Conservation (phyloP, 2,329 filamentous ascomycete species). For the Tolypocladium ovalisporum region DNA sequence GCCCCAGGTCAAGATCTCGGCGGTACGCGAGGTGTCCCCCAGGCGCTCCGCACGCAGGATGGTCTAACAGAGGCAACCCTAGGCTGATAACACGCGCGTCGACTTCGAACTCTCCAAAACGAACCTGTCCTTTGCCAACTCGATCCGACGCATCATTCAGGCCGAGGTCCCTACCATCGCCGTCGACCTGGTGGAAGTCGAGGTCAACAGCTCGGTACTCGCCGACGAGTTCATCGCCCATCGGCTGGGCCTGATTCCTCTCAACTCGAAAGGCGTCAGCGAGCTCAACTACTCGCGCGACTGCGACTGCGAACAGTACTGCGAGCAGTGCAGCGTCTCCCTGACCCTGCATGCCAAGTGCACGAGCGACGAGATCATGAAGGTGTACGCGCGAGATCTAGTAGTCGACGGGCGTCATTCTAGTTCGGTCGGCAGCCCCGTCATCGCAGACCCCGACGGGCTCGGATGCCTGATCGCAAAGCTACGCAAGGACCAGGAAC, state of each 20-base stretch:
- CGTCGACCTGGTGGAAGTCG: conserved; percentile 88
- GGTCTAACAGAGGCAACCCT: neutral
- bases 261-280: conserved; percentile 75
- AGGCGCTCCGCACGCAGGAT: no score
- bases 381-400: conserved; percentile 85
- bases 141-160: conserved; percentile 79
- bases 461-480: conserved; percentile 83
- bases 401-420: conserved; percentile 58
- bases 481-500: conserved; percentile 77
- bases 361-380: conserved; percentile 78
- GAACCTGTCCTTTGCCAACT: conserved; percentile 86
- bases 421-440: conserved; percentile 70
- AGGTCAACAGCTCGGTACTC: conserved; percentile 88
- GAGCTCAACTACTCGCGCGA: conserved; percentile 80
- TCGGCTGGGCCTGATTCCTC: conserved; percentile 79
- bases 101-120: conserved; percentile 87
- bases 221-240: conserved; percentile 95
- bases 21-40: conserved; percentile 28
- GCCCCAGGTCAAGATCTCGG: conserved; percentile 49
- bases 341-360: conserved; percentile 79
- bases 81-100: conserved; percentile 74
- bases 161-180: conserved; percentile 91
- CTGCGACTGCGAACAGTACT: conserved; percentile 94
- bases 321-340: conserved; percentile 80
- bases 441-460: conserved; percentile 73